Evolutionary conservation across 257 asterid species (phyloP).

Genomic region (Echium plantagineum): DNA sequence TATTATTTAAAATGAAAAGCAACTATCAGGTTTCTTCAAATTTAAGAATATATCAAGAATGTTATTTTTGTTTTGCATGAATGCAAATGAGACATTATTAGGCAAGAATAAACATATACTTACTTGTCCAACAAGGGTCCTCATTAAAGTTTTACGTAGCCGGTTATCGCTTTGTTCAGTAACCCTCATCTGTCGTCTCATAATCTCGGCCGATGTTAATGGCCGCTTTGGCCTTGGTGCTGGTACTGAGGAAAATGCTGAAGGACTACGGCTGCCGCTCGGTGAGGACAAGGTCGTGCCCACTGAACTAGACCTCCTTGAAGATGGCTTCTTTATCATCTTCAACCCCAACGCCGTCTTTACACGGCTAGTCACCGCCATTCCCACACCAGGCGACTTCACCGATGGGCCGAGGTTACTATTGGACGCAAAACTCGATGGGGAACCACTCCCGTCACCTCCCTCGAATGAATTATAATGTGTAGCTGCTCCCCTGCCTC

Average conservation of each 20-base stretch:
- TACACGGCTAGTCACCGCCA: conserved; percentile 91
- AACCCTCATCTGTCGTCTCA: conserved; percentile 80
- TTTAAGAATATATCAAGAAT: no score
- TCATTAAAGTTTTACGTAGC: conserved; percentile 59
- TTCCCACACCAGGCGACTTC: conserved; percentile 66
- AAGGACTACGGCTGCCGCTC: conserved; percentile 37
- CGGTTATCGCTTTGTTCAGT: conserved; percentile 78
- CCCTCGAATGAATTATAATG: conserved; percentile 42
- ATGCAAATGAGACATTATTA: no score
- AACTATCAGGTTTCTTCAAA: no score
- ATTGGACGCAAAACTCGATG: conserved; percentile 21
- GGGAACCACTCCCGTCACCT: conserved; percentile 34
- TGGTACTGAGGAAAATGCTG: conserved; percentile 19
- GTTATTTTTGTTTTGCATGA: no score
- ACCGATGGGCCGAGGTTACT: conserved; percentile 47
- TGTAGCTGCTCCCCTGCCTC: conserved; percentile 36
- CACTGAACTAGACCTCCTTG: conserved; percentile 60
- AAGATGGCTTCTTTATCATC: conserved; percentile 53
- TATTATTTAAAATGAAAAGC: no score
- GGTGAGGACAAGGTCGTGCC: conserved; percentile 52
- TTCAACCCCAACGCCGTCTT: conserved; percentile 74
- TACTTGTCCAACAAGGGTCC: conserved; percentile 90
- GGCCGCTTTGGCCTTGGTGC: conserved; percentile 54
- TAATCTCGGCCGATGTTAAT: conserved; percentile 54
- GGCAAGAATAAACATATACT: not conserved